Percentiles rank a stretch among this genome's conserved stretches.
phyloP scores from a whole-genome alignment of 1,284 basidiomycete genomes.

The Hemileia vastatrix region DNA sequence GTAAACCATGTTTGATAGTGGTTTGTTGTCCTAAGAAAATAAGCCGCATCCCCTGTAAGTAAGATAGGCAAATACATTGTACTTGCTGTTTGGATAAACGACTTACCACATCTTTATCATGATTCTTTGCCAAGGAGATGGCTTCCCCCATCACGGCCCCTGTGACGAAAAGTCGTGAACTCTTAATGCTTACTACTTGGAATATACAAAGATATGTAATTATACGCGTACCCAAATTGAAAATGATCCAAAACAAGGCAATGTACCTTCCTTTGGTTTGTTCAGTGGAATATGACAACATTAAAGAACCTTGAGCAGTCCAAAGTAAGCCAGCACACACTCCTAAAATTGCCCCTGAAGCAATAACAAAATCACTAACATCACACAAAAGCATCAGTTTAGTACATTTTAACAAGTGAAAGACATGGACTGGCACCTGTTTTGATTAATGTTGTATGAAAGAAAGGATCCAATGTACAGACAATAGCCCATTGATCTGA shows the following conservation, averaged over 20 bases:
- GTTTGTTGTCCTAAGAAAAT: slow-evolving; percentile 10
- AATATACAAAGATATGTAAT: background rate
- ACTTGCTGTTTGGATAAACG: background rate
- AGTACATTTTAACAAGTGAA: background rate
- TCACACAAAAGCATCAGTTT: slow-evolving; percentile 23
- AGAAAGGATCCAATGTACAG: slow-evolving; percentile 65
- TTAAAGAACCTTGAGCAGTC: slow-evolving; percentile 60
- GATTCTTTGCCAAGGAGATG: slow-evolving; percentile 9
- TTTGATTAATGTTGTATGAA: slow-evolving; percentile 44
- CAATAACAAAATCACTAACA: slow-evolving; percentile 50
- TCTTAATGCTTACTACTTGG: background rate
- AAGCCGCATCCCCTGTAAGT: no score
- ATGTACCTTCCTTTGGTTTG: slow-evolving; percentile 66
- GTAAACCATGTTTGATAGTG: slow-evolving; percentile 27
- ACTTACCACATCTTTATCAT: slow-evolving; percentile 14
- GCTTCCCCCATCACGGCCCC: slow-evolving; percentile 23
- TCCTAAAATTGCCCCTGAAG: slow-evolving; percentile 67
- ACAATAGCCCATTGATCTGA: slow-evolving; percentile 34
- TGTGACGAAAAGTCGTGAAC: background rate
- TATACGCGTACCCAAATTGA: slow-evolving; percentile 14
- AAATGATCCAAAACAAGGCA: slow-evolving; percentile 60
- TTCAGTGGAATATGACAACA: slow-evolving; percentile 67
- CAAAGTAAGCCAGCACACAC: slow-evolving; percentile 67
- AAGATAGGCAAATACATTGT: no score
- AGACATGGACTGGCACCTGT: slow-evolving; percentile 9